These are phyloP conservation scores for Cardiospermum halicacabum DNA, from an alignment of 345 rosid species.

Conservation along the genomic window DNA sequence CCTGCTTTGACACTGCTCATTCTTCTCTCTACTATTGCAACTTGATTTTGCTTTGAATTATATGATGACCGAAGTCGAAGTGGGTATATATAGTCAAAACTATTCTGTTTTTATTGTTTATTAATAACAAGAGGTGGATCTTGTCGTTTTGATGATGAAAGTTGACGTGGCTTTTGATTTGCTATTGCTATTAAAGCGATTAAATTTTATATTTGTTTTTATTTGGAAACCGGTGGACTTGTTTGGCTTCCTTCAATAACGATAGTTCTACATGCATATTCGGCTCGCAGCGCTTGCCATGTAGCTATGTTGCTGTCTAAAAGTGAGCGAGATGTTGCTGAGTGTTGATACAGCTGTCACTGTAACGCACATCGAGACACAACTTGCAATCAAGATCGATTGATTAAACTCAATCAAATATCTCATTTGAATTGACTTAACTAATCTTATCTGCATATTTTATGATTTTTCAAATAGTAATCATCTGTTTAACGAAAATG, in stretches of 20 bases:
- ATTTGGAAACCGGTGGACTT: slow-evolving; percentile 1
- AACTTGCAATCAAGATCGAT: not conserved
- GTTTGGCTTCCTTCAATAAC: not conserved
- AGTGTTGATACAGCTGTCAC: not conserved
- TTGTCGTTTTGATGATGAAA: slow-evolving; percentile 2
- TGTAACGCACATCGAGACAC: not conserved
- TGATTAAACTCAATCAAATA: not conserved
- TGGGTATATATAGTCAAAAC: not conserved
- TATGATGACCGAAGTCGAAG: not conserved
- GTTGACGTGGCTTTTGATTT: not conserved
- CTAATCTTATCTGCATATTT: no score
- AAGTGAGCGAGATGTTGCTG: not conserved
- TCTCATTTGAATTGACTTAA: no score
- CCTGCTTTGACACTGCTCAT: slow-evolving; percentile 27
- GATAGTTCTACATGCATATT: slow-evolving; percentile 1
- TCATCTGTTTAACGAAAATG: not conserved
- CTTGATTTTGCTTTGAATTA: not conserved
- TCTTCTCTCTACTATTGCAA: not conserved
- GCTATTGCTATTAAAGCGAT: not conserved
- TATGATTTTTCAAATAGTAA: not conserved
- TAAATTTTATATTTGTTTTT: not conserved
- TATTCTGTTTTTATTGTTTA: not conserved
- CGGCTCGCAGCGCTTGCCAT: not conserved
- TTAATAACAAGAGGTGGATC: slow-evolving; percentile 5
- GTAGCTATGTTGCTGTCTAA: not conserved